Evolutionary conservation across 176 grass and related monocot species (phyloP).

Genomic region (Ensete ventricosum): DNA sequence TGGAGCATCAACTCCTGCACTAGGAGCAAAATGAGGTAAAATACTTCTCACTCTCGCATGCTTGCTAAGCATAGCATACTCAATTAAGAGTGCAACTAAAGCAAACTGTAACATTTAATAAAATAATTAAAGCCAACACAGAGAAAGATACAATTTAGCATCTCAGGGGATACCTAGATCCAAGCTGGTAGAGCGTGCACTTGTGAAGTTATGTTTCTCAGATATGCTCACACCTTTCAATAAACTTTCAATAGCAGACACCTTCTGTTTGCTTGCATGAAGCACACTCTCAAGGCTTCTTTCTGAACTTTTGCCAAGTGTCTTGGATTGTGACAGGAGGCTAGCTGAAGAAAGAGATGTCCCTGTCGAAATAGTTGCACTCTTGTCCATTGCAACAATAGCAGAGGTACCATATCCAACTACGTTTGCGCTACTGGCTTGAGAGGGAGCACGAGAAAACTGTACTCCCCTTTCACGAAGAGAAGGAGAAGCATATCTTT

Average conservation of each 20-base stretch:
- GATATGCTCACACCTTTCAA: constrained; percentile 67
- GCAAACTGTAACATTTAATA: background rate
- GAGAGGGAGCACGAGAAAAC: constrained; percentile 45
- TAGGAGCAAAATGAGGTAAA: constrained; percentile 51
- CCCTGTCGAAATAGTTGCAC: constrained; percentile 55
- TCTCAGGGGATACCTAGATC: constrained; percentile 68
- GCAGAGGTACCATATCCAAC: constrained; percentile 87
- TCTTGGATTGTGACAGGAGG: constrained; percentile 72
- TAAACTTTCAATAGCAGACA: constrained; percentile 97
- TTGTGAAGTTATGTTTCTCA: constrained; percentile 64
- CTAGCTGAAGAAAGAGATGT: constrained; percentile 56
- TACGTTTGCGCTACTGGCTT: constrained; percentile 42
- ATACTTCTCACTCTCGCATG: constrained; percentile 12
- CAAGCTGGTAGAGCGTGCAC: constrained; percentile 63
- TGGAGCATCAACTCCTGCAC: constrained; percentile 82
- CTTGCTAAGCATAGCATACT: background rate
- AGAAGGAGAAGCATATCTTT: constrained; percentile 82
- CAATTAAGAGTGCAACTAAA: background rate
- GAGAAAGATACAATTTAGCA: background rate
- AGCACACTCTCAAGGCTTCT: constrained; percentile 93
- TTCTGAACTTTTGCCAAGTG: constrained; percentile 52
- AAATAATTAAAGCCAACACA: background rate
- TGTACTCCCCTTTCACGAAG: constrained; percentile 65
- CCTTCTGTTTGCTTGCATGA: constrained; percentile 93
- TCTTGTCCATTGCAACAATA: constrained; percentile 97